phyloP scores from a whole-genome alignment of 2,329 filamentous ascomycete species.

The Neofusicoccum sp. region DNA sequence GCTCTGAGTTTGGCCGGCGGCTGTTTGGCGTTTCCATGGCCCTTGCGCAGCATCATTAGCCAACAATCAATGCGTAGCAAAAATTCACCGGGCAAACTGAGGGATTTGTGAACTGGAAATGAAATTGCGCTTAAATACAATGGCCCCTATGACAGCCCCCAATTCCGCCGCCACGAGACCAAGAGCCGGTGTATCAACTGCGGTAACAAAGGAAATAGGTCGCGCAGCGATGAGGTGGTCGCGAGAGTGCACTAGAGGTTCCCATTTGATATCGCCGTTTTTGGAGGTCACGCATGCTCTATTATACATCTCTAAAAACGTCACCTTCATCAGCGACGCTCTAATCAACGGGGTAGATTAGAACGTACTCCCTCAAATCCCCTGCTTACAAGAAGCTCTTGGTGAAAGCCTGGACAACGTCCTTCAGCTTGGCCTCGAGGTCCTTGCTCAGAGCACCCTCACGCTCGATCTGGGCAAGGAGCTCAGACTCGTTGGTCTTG shows the following conservation, averaged over 20 bases:
- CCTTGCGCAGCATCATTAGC: conserved; percentile 8
- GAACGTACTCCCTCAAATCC: conserved; percentile 20
- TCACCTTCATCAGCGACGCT: conserved; percentile 21
- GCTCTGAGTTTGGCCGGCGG: conserved; percentile 9
- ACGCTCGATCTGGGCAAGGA: conserved; percentile 87
- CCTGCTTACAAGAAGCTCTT: conserved; percentile 76
- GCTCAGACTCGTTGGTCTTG: conserved; percentile 83
- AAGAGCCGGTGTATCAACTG: conserved; percentile 23
- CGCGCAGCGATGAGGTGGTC: conserved; percentile 20
- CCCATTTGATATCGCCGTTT: conserved; percentile 37
- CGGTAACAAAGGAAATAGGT: conserved; percentile 22
- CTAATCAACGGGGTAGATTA: conserved; percentile 17
- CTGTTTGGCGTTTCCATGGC: not conserved
- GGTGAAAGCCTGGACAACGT: conserved; percentile 78
- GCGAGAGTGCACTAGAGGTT: conserved; percentile 21
- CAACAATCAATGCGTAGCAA: not conserved
- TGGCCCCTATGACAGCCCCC: conserved; percentile 16
- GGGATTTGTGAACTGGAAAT: conserved; percentile 6
- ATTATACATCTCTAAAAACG: conserved; percentile 33
- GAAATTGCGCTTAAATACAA: conserved; percentile 23
- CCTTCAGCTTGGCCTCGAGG: conserved; percentile 78
- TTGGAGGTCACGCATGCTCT: conserved; percentile 43
- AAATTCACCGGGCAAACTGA: conserved; percentile 9
- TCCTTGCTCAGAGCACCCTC: conserved; percentile 97
- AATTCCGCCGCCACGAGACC: conserved; percentile 16